Evolutionary conservation across 2,329 filamentous ascomycete species (phyloP), one percentile per base, ranked within the genome.

Genomic region (Herpomyces periplanetae): DNA sequence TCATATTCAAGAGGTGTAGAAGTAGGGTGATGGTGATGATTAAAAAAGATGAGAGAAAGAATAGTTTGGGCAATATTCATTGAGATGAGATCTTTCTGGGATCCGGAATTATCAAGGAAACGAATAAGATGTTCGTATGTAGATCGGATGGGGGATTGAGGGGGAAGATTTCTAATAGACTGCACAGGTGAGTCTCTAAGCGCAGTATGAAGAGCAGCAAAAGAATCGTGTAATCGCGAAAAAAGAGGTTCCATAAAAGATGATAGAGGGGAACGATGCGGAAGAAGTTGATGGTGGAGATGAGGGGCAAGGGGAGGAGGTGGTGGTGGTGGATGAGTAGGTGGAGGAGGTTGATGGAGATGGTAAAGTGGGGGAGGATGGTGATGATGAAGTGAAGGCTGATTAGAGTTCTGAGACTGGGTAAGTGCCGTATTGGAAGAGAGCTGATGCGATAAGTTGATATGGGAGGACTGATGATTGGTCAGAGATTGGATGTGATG

Each of bases 1-100:
- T 63, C 56, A 15, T 59, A 43, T 28, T 61, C 56, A 16, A 62
- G 31, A 5, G 45, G 41, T 16, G 39, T 44, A 23, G 49, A 39
- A 4, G 41, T 41, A 18, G n/a, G n/a, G n/a, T n/a, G n/a, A n/a
- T n/a, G n/a, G n/a, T n/a, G n/a, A n/a, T n/a, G n/a, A n/a, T 55
- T 48, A 11, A 41, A 41, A 31, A 52, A 57, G 11, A 62, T 39
- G 12, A 43, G 40, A 9, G 41, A 45, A 25, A 48, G 54, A 13
- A 55, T 43, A 25, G 49, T 46, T 15, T 50, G 41, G 4, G 52
- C 53, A 16, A 49, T 46, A 10, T 44, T 36, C 25, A 47, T 39
- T 13, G 52, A 49, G 23, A 57, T 34, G 8, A 44, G 37, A 27
- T 60, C 53, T 21, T 50, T 49, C 25, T 49, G 45, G 3, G 43